These are phyloP conservation scores for Talaromyces sp. DNA, from an alignment of 2,329 filamentous ascomycete species.

Conservation along the genomic window DNA sequence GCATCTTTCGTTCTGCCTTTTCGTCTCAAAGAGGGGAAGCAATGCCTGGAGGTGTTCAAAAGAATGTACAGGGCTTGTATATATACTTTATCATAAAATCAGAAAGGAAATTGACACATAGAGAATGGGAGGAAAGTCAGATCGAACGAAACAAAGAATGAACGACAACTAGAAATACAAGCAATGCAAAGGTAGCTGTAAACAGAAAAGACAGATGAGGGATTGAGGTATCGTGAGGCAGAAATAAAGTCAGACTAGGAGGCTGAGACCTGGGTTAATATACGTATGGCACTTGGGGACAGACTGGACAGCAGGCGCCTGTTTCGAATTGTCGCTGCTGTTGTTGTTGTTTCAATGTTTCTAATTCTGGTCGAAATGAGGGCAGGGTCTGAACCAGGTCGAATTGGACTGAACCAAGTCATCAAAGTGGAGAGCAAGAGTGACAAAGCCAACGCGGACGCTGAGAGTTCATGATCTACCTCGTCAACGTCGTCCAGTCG, in stretches of 20 bases:
- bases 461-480: neutral
- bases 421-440: constrained; percentile 1
- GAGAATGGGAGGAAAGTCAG: neutral
- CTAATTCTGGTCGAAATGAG: constrained; percentile 15
- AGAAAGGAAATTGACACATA: neutral
- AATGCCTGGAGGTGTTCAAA: neutral
- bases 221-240: constrained; percentile 5
- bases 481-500: neutral
- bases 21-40: neutral
- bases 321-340: constrained; percentile 16
- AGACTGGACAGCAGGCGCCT: constrained; percentile 6
- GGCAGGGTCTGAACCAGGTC: constrained; percentile 1
- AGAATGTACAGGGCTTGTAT: constrained; percentile 1
- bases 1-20: constrained; percentile 9
- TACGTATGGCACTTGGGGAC: neutral
- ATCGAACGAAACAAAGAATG: constrained; percentile 3
- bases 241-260: constrained; percentile 7
- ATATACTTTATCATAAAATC: constrained; percentile 2
- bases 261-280: neutral
- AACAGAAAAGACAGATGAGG: constrained; percentile 1
- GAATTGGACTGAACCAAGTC: constrained; percentile 6
- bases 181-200: constrained; percentile 7
- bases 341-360: constrained; percentile 15
- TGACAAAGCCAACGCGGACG: neutral
- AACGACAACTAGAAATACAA: constrained; percentile 16